Evolutionary conservation across 306 rosid genomes (phyloP), one percentile per base, ranked within the genome.

Genomic region (Herpetospermum pedunculosum): DNA sequence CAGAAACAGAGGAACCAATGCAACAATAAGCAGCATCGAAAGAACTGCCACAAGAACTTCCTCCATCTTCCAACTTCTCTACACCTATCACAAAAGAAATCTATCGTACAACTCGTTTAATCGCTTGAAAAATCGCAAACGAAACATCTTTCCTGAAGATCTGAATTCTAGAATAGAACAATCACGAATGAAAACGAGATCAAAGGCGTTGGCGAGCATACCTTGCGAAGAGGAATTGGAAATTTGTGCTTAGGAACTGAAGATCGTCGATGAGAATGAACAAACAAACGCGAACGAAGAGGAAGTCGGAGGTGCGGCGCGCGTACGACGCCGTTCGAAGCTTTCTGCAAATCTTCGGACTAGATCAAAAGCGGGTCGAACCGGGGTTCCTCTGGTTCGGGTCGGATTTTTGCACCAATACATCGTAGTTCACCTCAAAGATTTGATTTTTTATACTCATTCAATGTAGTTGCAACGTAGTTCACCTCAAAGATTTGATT

Each of bases 1-100:
- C 29, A 91, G 82, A 65, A 77, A 94, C 12, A 94, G 83, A n/a
- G 98, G 98, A 49, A 94, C 75, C 67, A 94, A 77, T 18, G 85
- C 83, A 37, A 38, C 70, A 1, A 88, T 46, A 8, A 94, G 88
- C 78, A 94, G 85, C 84, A 88, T 78, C 2, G 98, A 91, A 0
- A 94, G 87, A 28, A 88, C 60, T 0, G 79, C 85, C 18, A 82
- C 75, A 69, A 88, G 63, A 50, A 87, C 63, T 77, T 87, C 98
- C 38, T 93, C 94, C 98, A 90, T 93, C 43, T 59, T 58, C 29
- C 37, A 12, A 70, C 16, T 46, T 70, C 35, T 29, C 58, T 8
- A 28, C 37, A 29, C 58, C 58, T 70, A 70, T 47, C 28, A 47
- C 58, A 16, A 28, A 29, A 70, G n/a, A 47, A 70, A 14, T 46